phyloP scores from a whole-genome alignment of 208 protist genomes.

The Leishmania gerbilli region DNA sequence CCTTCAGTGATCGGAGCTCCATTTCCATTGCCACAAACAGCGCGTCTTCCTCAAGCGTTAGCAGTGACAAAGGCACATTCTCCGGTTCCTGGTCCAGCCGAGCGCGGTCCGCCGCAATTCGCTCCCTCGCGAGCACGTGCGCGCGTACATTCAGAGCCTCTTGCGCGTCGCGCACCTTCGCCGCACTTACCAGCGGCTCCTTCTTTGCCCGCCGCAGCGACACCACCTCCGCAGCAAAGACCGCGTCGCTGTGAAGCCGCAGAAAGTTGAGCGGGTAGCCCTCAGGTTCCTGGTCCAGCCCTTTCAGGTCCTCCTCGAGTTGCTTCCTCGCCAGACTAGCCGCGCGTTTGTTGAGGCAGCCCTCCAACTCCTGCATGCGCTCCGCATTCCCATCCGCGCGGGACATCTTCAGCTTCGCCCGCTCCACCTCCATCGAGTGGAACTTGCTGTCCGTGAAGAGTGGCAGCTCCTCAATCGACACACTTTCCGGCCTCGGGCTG shows the following conservation, averaged over 20 bases:
- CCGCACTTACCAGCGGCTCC: constrained; percentile 15
- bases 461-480: constrained; percentile 49
- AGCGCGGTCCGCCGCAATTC: constrained; percentile 53
- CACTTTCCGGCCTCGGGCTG: constrained; percentile 52
- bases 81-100: constrained; percentile 66
- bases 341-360: constrained; percentile 63
- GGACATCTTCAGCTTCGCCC: constrained; percentile 56
- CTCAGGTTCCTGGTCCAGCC: constrained; percentile 60
- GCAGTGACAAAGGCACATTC: constrained; percentile 56
- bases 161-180: constrained; percentile 46
- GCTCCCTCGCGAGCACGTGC: constrained; percentile 52
- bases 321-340: constrained; percentile 61
- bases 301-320: constrained; percentile 62
- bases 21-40: constrained; percentile 62
- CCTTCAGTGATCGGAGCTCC: constrained; percentile 58
- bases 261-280: constrained; percentile 62
- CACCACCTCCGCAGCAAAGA: constrained; percentile 46
- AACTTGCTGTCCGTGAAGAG: constrained; percentile 68
- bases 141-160: constrained; percentile 60
- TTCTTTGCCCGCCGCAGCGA: constrained; percentile 50
- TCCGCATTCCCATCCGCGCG: constrained; percentile 37
- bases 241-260: constrained; percentile 50
- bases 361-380: constrained; percentile 59
- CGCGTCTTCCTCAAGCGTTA: constrained; percentile 62
- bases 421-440: constrained; percentile 75